Evolutionary conservation across 768 basidiomycete species (phyloP).

Genomic region (Aureoboletus auriporus): DNA sequence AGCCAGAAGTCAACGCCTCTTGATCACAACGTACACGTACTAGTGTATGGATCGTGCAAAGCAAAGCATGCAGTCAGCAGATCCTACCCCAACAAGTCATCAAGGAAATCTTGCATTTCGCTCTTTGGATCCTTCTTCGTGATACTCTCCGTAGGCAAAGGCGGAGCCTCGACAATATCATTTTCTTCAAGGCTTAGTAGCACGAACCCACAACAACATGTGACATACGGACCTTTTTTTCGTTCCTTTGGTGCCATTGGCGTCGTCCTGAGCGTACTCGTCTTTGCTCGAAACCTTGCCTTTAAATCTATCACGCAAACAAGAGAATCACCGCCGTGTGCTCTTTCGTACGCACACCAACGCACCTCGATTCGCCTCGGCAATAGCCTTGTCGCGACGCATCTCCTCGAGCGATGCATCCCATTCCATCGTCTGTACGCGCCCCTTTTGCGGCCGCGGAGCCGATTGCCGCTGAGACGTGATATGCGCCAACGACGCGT

Average conservation of each 20-base stretch:
- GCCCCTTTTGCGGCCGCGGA: constrained; percentile 52
- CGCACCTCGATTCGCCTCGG: constrained; percentile 73
- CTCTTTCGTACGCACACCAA: not conserved
- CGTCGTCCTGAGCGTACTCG: constrained; percentile 41
- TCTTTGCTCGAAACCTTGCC: constrained; percentile 52
- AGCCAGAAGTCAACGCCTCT: too few relatives aligned
- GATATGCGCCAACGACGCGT: constrained; percentile 54
- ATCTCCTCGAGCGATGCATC: constrained; percentile 60
- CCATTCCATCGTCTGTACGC: constrained; percentile 63
- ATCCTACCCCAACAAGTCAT: constrained; percentile 52
- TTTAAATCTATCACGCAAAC: constrained; percentile 46
- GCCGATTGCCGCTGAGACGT: constrained; percentile 26
- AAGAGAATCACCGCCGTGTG: too few relatives aligned
- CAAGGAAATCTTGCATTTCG: constrained; percentile 70
- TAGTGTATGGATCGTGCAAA: not conserved
- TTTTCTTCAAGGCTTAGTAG: constrained; percentile 25
- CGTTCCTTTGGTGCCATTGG: constrained; percentile 32
- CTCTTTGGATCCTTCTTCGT: constrained; percentile 41
- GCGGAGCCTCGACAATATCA: constrained; percentile 45
- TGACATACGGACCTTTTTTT: constrained; percentile 33
- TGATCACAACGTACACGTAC: not conserved
- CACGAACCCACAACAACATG: not conserved
- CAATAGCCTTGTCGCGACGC: constrained; percentile 64
- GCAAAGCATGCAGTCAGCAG: not conserved
- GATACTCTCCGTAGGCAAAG: constrained; percentile 39